Evolutionary conservation across 176 grass and related monocot genomes (phyloP), one percentile per base, ranked within the genome.

Genomic region (Aegilops speltoides): DNA sequence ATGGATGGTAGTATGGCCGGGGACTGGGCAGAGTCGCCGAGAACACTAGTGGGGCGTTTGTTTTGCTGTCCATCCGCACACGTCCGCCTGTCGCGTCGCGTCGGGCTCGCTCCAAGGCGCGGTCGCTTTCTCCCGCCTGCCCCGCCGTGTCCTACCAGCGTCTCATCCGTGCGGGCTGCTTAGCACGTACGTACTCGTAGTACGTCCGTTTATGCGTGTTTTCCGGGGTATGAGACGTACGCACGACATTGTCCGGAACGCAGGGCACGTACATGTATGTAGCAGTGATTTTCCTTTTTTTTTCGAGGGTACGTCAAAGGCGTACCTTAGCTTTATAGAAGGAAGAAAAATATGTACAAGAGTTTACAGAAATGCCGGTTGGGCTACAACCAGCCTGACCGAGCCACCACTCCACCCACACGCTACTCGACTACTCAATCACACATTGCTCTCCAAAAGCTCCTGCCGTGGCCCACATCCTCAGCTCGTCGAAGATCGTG

Each of bases 71-170:
- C 83, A 22, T 45, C 61, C n/a, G 77, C 69, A 28, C 83, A 70
- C 78, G 36, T 54, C 64, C 48, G 60, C 10, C 6, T 41, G 62
- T 89, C 88, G 88, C 83, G 61, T 80, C 68, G 38, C 59, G 28
- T 54, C 48, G 48, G 48, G 41, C 41, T 45, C 41, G 41, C 62
- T 69, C 85, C 10, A 82, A 82, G 78, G 50, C 70, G 78, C 71
- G n/a, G 80, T 90, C 84, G 64, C 61, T 86, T 64, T 83, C 72
- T 1, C 84, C 79, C 50, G 84, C 84, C 71, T 69, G 80, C 73
- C 48, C 77, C 46, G 66, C 54, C 25, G 48, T n/a, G 25, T 5
- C 34, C 52, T 25, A 6, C 11, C 11, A 25, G 8, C 32, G 63
- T 38, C 23, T 24, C 20, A 32, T 23, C 41, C 24, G 69, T 73